A percentile compares a stretch with the other conserved stretches of the same genome.
Evolutionary conservation across 805 yeast species (phyloP).

Genomic region (Kazachstania viticola): DNA sequence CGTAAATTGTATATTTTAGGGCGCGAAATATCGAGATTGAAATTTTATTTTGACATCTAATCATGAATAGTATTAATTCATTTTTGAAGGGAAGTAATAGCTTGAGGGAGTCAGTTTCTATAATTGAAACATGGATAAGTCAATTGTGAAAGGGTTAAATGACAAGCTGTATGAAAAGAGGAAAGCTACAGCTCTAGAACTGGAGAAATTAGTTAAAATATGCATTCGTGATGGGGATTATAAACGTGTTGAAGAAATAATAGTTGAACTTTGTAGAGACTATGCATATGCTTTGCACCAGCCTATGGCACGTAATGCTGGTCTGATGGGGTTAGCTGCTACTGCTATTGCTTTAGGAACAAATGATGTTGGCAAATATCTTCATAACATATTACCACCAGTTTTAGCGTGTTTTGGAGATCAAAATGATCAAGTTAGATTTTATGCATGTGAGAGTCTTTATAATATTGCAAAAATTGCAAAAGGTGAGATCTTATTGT

Average conservation of each 20-base stretch:
- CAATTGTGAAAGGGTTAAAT: conserved; percentile 53
- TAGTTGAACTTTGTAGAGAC: conserved; percentile 65
- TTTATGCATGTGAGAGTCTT: conserved; percentile 91
- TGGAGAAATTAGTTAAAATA: conserved; percentile 68
- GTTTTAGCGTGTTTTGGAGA: conserved; percentile 93
- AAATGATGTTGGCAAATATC: conserved; percentile 68
- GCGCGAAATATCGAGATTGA: too few relatives aligned
- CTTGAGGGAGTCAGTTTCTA: too few relatives aligned
- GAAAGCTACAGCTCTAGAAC: conserved; percentile 63
- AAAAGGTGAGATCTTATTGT: conserved; percentile 81
- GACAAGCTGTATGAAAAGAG: conserved; percentile 72
- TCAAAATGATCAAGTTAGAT: conserved; percentile 92
- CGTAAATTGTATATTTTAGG: too few relatives aligned
- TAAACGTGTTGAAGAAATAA: conserved; percentile 34
- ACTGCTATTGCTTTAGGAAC: conserved; percentile 87
- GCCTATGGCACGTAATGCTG: conserved; percentile 87
- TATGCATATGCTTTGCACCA: conserved; percentile 76
- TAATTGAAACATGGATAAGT: conserved; percentile 39
- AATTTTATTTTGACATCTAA: too few relatives aligned
- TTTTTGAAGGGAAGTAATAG: too few relatives aligned
- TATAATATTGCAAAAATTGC: conserved; percentile 96
- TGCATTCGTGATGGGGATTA: conserved; percentile 30
- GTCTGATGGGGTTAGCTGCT: conserved; percentile 90
- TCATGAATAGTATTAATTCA: too few relatives aligned
- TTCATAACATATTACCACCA: conserved; percentile 83